Evolutionary conservation across 1,139 yeast genomes (phyloP), one percentile per base, ranked within the genome.

Genomic region (Kodamaea fungicola): DNA sequence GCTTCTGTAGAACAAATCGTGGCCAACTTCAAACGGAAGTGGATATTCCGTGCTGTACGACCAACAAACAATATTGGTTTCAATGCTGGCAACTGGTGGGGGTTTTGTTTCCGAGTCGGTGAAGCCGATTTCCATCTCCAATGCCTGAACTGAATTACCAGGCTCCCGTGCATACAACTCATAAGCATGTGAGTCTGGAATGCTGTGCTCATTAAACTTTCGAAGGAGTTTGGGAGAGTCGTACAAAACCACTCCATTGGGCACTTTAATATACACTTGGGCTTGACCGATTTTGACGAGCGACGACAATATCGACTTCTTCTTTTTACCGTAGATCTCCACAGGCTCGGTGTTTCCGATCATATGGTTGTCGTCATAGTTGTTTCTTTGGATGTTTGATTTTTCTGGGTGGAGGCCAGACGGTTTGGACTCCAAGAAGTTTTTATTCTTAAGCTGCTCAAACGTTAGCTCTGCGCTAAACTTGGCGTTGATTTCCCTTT

Each of bases 11-110:
- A 69, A 69, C 47, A 71, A 70, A 44, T 71, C 76, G 42, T 67
- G 67, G 5, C 63, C 65, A 16, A 71, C 45, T 31, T 58, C 59
- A 39, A 67, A 55, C 2, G 75, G 75, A 27, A 71, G 47, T 1
- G 76, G 74, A 42, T 62, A 68, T 30, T 69, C 74, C 2, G 74
- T 54, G 32, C 57, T 54, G 45, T 64, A 68, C 2, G 76, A 55
- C 76, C 76, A 71, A 7, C 64, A 56, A 1, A 70, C 66, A 8
- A 71, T 49, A 42, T 67, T 68, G 22, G 60, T 47, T 9, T 68
- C 75, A 10, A 71, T 53, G 38, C 49, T 49, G 13, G 54, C 49
- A 9, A 67, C 59, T 7, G 46, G 50, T 1, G 73, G 74, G 1
- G 73, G 73, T 31, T 41, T 46, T 10, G 39, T 35, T 1, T 59